Conservation (phyloP, 2,329 filamentous ascomycete species). For the Purpureocillium lavendulum region DNA sequence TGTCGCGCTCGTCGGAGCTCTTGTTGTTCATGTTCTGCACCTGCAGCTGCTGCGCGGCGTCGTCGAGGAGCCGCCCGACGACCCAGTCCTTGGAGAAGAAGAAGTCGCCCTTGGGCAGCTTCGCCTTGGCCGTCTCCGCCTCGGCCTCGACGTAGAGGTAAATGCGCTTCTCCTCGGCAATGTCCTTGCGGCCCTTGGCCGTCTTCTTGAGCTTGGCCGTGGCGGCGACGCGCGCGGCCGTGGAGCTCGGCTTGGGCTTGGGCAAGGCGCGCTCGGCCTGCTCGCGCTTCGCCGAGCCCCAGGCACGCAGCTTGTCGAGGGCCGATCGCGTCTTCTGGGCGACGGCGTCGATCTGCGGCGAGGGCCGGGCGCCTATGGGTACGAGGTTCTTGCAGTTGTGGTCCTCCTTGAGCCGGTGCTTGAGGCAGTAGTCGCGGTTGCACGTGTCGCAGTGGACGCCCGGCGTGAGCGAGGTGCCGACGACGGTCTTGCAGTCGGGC, state of each 20-base stretch:
- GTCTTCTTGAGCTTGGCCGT: conserved; percentile 74
- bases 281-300: conserved; percentile 68
- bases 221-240: conserved; percentile 57
- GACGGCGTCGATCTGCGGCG: conserved; percentile 29
- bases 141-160: conserved; percentile 89
- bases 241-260: conserved; percentile 53
- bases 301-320: conserved; percentile 67
- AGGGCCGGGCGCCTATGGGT: conserved; percentile 41
- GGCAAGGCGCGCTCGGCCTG: conserved; percentile 50
- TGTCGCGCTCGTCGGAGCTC: conserved; percentile 65
- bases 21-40: conserved; percentile 80
- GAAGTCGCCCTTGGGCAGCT: conserved; percentile 73
- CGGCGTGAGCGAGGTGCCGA: conserved; percentile 59
- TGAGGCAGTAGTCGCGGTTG: conserved; percentile 68
- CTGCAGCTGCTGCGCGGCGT: conserved; percentile 67
- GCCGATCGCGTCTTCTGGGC: conserved; percentile 64
- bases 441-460: conserved; percentile 65
- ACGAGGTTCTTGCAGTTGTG: conserved; percentile 75
- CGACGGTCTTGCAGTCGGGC: conserved; percentile 57
- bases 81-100: conserved; percentile 82
- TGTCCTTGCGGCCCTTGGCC: conserved; percentile 82
- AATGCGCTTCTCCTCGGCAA: conserved; percentile 74
- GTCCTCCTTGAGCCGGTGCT: conserved; percentile 68
- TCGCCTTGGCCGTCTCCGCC: conserved; percentile 73
- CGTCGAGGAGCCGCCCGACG: conserved; percentile 74